Percentiles rank a stretch among this genome's conserved stretches.
Conservation (phyloP, 371 early-diverging fungal species). For the Mucor saturninus region DNA sequence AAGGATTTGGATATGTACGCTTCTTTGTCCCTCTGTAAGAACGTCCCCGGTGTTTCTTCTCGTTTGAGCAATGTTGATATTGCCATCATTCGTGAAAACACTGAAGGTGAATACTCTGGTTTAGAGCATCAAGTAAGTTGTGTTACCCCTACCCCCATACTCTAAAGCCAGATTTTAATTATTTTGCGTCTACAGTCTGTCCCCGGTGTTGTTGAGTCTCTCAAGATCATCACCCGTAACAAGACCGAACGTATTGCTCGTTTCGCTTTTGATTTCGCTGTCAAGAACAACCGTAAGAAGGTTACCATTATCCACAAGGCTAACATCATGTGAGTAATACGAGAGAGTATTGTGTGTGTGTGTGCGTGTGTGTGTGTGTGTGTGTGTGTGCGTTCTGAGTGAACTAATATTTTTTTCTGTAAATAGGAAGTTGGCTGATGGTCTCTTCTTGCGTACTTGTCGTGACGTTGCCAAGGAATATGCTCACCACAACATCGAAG, state of each 20-base stretch:
- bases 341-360: background rate
- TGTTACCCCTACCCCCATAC: too few species aligned
- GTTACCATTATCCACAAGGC: slow-evolving; percentile 98
- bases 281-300: slow-evolving; percentile 94
- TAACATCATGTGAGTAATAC: slow-evolving; percentile 89
- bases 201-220: slow-evolving; percentile 96
- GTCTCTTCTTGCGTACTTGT: slow-evolving; percentile 94
- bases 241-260: slow-evolving; percentile 98
- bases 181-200: slow-evolving; percentile 59
- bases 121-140: slow-evolving; percentile 83
- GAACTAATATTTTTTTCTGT: background rate
- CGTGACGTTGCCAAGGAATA: slow-evolving; percentile 93
- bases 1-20: slow-evolving; percentile 97
- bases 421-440: slow-evolving; percentile 92
- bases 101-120: slow-evolving; percentile 98
- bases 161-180: too few species aligned
- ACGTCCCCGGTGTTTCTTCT: slow-evolving; percentile 80
- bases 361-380: background rate
- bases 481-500: slow-evolving; percentile 81
- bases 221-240: slow-evolving; percentile 93
- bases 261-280: slow-evolving; percentile 97
- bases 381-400: background rate
- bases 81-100: slow-evolving; percentile 98
- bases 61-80: slow-evolving; percentile 93
- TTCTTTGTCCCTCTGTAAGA: slow-evolving; percentile 84